Evolutionary conservation across 1,284 basidiomycete species (phyloP).

Genomic region (Trametes hirsuta): DNA sequence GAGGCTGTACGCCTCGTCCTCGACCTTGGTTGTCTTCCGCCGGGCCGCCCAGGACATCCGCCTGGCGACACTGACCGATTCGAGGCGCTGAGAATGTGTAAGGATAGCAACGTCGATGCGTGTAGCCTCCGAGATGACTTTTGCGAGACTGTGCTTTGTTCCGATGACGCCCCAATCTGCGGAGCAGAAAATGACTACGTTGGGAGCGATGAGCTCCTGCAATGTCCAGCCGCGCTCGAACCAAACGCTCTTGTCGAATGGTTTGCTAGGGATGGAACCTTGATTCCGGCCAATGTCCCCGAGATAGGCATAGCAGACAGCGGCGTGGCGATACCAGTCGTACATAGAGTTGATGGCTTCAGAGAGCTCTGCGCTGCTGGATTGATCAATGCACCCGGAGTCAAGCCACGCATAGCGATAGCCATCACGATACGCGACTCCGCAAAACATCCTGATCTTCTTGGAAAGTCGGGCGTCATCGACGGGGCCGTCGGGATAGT

Average conservation of each 20-base stretch:
- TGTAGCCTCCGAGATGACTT: neutral
- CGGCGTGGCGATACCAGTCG: constrained; percentile 11
- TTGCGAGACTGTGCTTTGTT: constrained; percentile 7
- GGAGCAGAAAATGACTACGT: constrained; percentile 1
- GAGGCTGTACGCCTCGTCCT: constrained; percentile 14
- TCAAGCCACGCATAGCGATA: constrained; percentile 12
- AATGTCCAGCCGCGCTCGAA: neutral
- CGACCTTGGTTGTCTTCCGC: neutral
- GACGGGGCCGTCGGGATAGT: neutral
- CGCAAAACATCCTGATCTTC: constrained; percentile 9
- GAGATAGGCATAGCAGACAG: constrained; percentile 14
- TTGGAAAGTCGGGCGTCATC: constrained; percentile 1
- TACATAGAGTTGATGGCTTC: neutral
- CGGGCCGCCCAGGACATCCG: constrained; percentile 14
- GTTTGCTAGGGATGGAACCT: neutral
- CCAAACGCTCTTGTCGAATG: constrained; percentile 9
- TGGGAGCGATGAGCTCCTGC: neutral
- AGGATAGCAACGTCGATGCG: constrained; percentile 1
- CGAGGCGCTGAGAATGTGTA: neutral
- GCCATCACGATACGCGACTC: constrained; percentile 1
- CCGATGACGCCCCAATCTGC: neutral
- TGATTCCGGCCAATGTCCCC: neutral
- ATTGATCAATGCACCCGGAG: constrained; percentile 14
- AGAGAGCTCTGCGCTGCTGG: constrained; percentile 16
- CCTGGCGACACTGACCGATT: constrained; percentile 5